A percentile compares a stretch with the other conserved stretches of the same genome.
Conservation (phyloP, 2,329 filamentous ascomycete genomes). For the Tolypocladium cylindrosporum region DNA sequence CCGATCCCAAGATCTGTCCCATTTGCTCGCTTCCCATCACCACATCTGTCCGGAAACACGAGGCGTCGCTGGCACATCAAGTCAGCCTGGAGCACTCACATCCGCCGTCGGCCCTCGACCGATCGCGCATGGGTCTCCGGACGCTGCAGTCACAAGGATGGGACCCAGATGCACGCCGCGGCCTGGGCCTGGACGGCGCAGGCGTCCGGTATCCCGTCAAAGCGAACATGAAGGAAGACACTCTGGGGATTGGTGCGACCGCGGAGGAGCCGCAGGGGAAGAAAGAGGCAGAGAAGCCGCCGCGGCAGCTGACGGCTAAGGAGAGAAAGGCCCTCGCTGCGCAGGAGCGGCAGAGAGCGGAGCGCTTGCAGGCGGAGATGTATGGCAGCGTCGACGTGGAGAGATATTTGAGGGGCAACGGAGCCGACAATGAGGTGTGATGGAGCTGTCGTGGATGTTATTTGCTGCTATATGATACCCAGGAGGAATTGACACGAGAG, state of each 20-base stretch:
- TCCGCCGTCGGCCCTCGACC: constrained; percentile 62
- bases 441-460: neutral
- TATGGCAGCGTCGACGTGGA: constrained; percentile 68
- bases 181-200: constrained; percentile 60
- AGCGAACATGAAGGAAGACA: constrained; percentile 60
- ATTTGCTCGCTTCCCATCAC: constrained; percentile 26
- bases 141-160: constrained; percentile 60
- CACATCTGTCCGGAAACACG: constrained; percentile 32
- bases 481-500: neutral
- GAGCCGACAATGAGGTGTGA: neutral
- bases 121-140: constrained; percentile 58
- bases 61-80: constrained; percentile 60
- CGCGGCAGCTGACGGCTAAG: constrained; percentile 49
- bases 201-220: constrained; percentile 73
- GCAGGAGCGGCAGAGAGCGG: constrained; percentile 44
- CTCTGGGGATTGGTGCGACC: constrained; percentile 57
- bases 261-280: constrained; percentile 24
- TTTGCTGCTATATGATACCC: neutral
- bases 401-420: constrained; percentile 51
- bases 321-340: constrained; percentile 36
- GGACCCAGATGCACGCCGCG: constrained; percentile 62
- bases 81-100: constrained; percentile 59
- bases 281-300: constrained; percentile 36
- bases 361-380: constrained; percentile 59
- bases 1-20: constrained; percentile 16